These are phyloP conservation scores for Talaromyces adpressus DNA, from an alignment of 495 filamentous ascomycete species.

Conservation along the genomic window DNA sequence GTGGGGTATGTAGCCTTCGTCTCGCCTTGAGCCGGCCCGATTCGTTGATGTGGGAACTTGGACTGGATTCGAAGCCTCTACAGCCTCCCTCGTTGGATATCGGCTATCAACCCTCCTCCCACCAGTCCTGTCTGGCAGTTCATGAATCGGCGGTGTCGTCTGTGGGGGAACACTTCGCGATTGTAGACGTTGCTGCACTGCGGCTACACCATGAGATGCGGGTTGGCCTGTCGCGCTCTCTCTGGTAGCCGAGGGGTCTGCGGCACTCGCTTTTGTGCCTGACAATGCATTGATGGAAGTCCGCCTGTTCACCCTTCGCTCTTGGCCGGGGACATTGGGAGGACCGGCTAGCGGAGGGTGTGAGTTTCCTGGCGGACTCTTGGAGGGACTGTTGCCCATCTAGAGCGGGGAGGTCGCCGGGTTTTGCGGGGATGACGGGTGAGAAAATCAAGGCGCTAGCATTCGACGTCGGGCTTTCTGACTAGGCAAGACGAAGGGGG, in stretches of 20 bases:
- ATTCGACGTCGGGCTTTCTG: not conserved
- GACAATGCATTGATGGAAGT: slow-evolving; percentile 34
- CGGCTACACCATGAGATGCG: slow-evolving; percentile 26
- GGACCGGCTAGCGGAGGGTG: slow-evolving; percentile 9
- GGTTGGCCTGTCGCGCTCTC: slow-evolving; percentile 36
- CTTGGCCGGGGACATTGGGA: slow-evolving; percentile 11
- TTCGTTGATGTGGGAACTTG: slow-evolving; percentile 37
- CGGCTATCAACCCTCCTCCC: slow-evolving; percentile 19
- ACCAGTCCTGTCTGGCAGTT: slow-evolving; percentile 18
- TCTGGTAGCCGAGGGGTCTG: slow-evolving; percentile 34
- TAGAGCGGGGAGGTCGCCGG: slow-evolving; percentile 22
- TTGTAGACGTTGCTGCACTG: slow-evolving; percentile 33
- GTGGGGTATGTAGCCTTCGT: slow-evolving; percentile 22
- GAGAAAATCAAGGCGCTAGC: slow-evolving; percentile 11
- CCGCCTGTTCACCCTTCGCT: slow-evolving; percentile 33
- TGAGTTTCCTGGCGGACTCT: slow-evolving; percentile 32
- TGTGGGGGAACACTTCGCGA: slow-evolving; percentile 21
- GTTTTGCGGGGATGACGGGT: slow-evolving; percentile 7
- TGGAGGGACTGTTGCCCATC: slow-evolving; percentile 47
- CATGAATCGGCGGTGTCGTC: slow-evolving; percentile 11
- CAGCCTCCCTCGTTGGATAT: slow-evolving; percentile 17
- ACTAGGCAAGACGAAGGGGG: not conserved
- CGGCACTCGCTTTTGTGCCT: slow-evolving; percentile 30
- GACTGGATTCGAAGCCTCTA: slow-evolving; percentile 39
- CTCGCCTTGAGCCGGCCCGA: slow-evolving; percentile 23